Conservation (phyloP, 345 rosid genomes). For the Eucalyptus guilfoylei region DNA sequence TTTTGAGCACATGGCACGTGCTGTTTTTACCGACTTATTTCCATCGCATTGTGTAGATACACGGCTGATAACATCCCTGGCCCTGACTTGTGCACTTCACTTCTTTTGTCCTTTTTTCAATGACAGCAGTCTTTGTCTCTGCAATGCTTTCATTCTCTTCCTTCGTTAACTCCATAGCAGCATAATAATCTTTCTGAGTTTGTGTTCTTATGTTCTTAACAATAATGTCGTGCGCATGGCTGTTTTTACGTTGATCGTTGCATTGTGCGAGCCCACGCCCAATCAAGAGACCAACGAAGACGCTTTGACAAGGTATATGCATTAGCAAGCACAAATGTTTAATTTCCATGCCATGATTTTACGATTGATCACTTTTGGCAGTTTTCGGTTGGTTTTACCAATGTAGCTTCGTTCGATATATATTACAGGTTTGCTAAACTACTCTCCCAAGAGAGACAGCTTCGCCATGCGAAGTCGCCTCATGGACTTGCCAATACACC, state of each 20-base stretch:
- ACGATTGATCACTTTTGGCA: not conserved
- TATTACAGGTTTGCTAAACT: constrained; percentile 39
- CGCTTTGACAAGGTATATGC: constrained; percentile 14
- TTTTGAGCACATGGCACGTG: no score
- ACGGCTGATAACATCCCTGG: no score
- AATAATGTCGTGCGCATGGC: not conserved
- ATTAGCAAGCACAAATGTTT: not conserved
- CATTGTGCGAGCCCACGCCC: constrained; percentile 7
- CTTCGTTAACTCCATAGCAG: no score
- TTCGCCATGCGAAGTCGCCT: constrained; percentile 26
- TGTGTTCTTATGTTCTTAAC: no score
- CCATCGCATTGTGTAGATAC: no score
- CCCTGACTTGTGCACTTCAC: no score
- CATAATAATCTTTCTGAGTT: no score
- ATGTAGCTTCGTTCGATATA: not conserved
- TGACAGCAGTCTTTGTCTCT: no score
- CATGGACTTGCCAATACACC: not conserved
- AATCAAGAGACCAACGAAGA: constrained; percentile 24
- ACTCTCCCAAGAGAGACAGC: constrained; percentile 46
- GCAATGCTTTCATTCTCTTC: no score
- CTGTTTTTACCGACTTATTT: no score
- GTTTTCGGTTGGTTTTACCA: not conserved
- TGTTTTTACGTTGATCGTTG: not conserved
- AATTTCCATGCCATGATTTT: not conserved
- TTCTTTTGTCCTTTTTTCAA: no score